Percentiles rank a stretch among this genome's conserved stretches.
Conservation (phyloP, 2,329 filamentous ascomycete genomes). For the Curvularia spicifera region DNA sequence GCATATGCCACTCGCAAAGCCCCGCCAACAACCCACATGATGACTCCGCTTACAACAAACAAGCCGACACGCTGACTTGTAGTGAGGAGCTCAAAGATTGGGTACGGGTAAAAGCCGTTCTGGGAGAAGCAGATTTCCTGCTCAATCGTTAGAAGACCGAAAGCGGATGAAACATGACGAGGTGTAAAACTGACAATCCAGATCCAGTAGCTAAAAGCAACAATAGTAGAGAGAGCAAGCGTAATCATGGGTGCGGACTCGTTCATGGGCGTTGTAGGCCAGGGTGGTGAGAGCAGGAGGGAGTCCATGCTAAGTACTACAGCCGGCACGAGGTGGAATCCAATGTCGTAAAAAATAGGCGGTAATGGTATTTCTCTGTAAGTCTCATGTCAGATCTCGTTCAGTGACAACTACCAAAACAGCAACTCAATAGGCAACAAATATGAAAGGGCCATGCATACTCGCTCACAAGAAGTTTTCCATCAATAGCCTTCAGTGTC, state of each 20-base stretch:
- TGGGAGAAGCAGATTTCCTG: conserved; percentile 69
- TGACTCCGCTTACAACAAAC: conserved; percentile 70
- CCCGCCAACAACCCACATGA: conserved; percentile 75
- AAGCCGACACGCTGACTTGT: conserved; percentile 70
- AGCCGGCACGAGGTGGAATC: conserved; percentile 62
- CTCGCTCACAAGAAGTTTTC: conserved; percentile 60
- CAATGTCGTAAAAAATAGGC: conserved; percentile 58
- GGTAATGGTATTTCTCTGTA: conserved; percentile 40
- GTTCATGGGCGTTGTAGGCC: conserved; percentile 61
- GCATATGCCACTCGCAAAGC: conserved; percentile 74
- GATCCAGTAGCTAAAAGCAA: conserved; percentile 75
- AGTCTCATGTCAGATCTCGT: background rate
- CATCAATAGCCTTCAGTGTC: conserved; percentile 64
- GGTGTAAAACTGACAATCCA: conserved; percentile 60
- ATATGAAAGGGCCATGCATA: background rate
- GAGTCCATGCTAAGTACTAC: conserved; percentile 69
- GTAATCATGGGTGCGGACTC: conserved; percentile 60
- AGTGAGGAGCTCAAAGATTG: conserved; percentile 74
- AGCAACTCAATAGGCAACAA: background rate
- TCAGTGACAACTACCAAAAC: background rate
- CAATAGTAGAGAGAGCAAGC: conserved; percentile 61
- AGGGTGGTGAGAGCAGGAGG: conserved; percentile 73
- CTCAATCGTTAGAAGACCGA: background rate
- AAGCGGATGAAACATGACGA: too few relatives aligned
- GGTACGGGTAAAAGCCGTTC: conserved; percentile 83